phyloP scores from a whole-genome alignment of 768 basidiomycete species.

The Punctularia strigosozonata region DNA sequence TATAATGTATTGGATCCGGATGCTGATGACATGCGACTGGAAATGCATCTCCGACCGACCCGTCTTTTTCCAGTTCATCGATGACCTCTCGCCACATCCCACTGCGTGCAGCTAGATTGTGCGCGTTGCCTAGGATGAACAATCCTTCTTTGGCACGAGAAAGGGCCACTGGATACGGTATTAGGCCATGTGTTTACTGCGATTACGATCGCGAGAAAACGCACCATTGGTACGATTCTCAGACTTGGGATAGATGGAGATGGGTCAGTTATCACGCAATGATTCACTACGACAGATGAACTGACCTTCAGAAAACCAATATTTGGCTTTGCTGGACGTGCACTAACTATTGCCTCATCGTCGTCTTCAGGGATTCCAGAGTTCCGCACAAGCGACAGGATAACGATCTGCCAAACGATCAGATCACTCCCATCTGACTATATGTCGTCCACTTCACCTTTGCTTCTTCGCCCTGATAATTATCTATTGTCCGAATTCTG shows the following conservation, averaged over 20 bases:
- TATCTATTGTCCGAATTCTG: slow-evolving; percentile 72
- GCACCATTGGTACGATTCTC: slow-evolving; percentile 44
- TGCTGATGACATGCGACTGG: slow-evolving; percentile 51
- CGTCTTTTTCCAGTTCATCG: slow-evolving; percentile 38
- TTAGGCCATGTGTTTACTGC: slow-evolving; percentile 13
- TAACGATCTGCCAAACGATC: slow-evolving; percentile 38
- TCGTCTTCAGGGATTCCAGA: slow-evolving; percentile 35
- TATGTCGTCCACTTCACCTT: slow-evolving; percentile 22
- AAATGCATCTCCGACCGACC: slow-evolving; percentile 36
- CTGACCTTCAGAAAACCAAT: slow-evolving; percentile 70
- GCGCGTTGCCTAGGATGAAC: slow-evolving; percentile 60
- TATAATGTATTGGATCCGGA: slow-evolving; percentile 24
- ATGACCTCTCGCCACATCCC: slow-evolving; percentile 48
- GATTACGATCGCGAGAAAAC: background rate
- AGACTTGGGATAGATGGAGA: slow-evolving; percentile 24
- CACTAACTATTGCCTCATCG: slow-evolving; percentile 16
- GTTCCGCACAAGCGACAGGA: slow-evolving; percentile 67
- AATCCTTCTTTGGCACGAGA: slow-evolving; percentile 68
- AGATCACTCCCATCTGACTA: background rate
- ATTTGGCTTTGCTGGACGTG: slow-evolving; percentile 8
- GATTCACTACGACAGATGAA: background rate
- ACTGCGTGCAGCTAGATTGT: slow-evolving; percentile 36
- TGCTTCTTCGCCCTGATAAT: slow-evolving; percentile 68
- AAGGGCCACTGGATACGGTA: slow-evolving; percentile 42
- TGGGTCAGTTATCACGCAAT: background rate